A percentile compares a stretch with the other conserved stretches of the same genome.
Evolutionary conservation across 2,329 filamentous ascomycete genomes (phyloP).

Genomic region (Parastagonospora nodorum): DNA sequence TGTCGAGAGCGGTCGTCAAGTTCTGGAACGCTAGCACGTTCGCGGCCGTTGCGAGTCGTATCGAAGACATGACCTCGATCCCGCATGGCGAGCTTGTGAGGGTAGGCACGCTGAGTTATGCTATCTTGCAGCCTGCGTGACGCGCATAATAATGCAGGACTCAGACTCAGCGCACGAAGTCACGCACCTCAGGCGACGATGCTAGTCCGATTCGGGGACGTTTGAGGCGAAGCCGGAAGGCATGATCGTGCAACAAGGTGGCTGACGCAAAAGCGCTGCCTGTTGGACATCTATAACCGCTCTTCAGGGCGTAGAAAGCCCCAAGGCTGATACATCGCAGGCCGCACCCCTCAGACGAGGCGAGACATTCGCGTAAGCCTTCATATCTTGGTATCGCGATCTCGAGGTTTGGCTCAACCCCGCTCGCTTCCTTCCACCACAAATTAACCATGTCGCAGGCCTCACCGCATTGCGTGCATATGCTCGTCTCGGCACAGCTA

Average conservation of each 20-base stretch:
- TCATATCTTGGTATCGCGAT: background rate
- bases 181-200: slow-evolving; percentile 5
- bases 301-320: background rate
- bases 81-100: slow-evolving; percentile 13
- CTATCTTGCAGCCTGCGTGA: slow-evolving; percentile 4
- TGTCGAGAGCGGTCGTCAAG: slow-evolving; percentile 24
- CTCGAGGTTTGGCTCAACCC: background rate
- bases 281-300: slow-evolving; percentile 2
- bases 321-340: background rate
- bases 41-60: slow-evolving; percentile 37
- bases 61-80: slow-evolving; percentile 19
- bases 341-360: background rate
- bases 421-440: background rate
- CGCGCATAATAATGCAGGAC: background rate
- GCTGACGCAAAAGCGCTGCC: slow-evolving; percentile 3
- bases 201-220: slow-evolving; percentile 7
- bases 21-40: slow-evolving; percentile 38
- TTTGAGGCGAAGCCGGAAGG: slow-evolving; percentile 12
- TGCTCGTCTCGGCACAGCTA: background rate
- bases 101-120: slow-evolving; percentile 1
- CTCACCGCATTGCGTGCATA: background rate
- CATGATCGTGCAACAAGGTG: slow-evolving; percentile 1
- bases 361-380: background rate
- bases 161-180: background rate
- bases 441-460: slow-evolving; percentile 16